Percentiles rank a stretch among this genome's conserved stretches.
Evolutionary conservation across 805 yeast species (phyloP).

Genomic region (Hanseniaspora occidentalis): DNA sequence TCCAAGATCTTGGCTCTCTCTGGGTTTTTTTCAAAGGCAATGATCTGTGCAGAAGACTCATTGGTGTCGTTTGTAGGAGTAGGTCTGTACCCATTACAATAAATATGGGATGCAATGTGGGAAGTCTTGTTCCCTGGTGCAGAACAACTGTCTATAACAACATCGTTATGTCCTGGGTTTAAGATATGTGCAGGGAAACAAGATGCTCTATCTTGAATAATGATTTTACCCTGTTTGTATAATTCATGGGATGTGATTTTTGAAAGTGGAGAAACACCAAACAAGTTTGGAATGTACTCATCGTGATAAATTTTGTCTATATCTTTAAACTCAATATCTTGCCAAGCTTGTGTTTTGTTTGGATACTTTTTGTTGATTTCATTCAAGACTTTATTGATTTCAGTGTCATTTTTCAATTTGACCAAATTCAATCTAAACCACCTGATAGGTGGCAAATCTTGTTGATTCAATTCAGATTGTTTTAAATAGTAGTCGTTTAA

Average conservation of each 20-base stretch:
- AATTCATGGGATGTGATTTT: slow-evolving; percentile 54
- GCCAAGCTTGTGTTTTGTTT: slow-evolving; percentile 32
- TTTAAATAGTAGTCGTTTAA: slow-evolving; percentile 10
- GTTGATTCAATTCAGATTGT: slow-evolving; percentile 7
- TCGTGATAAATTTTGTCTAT: slow-evolving; percentile 63
- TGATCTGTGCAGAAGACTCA: slow-evolving; percentile 29
- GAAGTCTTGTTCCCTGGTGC: slow-evolving; percentile 99
- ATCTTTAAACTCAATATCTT: slow-evolving; percentile 22
- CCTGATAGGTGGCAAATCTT: slow-evolving; percentile 57
- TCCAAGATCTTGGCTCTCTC: slow-evolving; percentile 56
- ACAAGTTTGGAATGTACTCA: slow-evolving; percentile 58
- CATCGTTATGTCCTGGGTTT: slow-evolving; percentile 44
- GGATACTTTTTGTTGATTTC: slow-evolving; percentile 26
- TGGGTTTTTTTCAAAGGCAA: slow-evolving; percentile 81
- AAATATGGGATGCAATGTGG: slow-evolving; percentile 62
- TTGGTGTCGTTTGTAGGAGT: slow-evolving; percentile 6
- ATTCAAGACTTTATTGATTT: slow-evolving; percentile 15
- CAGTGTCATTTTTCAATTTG: slow-evolving; percentile 27
- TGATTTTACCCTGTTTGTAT: slow-evolving; percentile 64
- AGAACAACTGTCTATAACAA: slow-evolving; percentile 85
- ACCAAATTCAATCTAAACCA: slow-evolving; percentile 72
- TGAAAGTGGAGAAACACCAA: slow-evolving; percentile 71
- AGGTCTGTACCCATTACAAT: slow-evolving; percentile 17
- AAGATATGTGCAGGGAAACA: slow-evolving; percentile 90
- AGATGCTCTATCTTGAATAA: slow-evolving; percentile 92